A percentile compares a stretch with the other conserved stretches of the same genome.
Evolutionary conservation across 805 yeast genomes (phyloP).

Genomic region (Starmerella floris): DNA sequence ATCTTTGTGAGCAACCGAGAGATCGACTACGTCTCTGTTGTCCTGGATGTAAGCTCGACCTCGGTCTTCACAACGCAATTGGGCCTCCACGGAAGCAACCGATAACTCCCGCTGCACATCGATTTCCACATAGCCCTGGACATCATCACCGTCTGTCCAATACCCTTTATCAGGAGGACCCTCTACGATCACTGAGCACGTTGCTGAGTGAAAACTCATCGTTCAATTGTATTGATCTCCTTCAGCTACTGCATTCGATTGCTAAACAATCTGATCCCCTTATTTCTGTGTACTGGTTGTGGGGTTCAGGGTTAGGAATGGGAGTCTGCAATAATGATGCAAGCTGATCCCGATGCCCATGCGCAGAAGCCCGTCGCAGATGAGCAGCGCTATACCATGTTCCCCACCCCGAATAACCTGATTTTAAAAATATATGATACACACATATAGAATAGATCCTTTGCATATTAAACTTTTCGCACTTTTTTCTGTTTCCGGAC

Average conservation of each 20-base stretch:
- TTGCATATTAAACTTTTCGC: not conserved
- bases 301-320: too few species aligned
- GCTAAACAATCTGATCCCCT: too few species aligned
- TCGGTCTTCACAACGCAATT: constrained; percentile 11
- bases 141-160: constrained; percentile 9
- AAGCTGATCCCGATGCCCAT: too few species aligned
- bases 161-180: constrained; percentile 1
- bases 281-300: too few species aligned
- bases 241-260: too few species aligned
- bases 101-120: constrained; percentile 10
- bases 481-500: not conserved
- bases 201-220: constrained; percentile 9
- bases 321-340: too few species aligned
- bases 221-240: too few species aligned
- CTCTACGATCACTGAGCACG: not conserved
- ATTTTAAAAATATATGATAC: too few species aligned
- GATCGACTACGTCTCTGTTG: constrained; percentile 5
- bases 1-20: constrained; percentile 5
- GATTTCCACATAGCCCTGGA: constrained; percentile 4
- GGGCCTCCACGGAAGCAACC: constrained; percentile 7
- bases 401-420: too few species aligned
- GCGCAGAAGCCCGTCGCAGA: too few species aligned
- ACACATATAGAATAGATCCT: too few species aligned
- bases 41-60: constrained; percentile 5
- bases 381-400: too few species aligned